phyloP scores from a whole-genome alignment of 257 asterid genomes.

The Paulownia fortunei region DNA sequence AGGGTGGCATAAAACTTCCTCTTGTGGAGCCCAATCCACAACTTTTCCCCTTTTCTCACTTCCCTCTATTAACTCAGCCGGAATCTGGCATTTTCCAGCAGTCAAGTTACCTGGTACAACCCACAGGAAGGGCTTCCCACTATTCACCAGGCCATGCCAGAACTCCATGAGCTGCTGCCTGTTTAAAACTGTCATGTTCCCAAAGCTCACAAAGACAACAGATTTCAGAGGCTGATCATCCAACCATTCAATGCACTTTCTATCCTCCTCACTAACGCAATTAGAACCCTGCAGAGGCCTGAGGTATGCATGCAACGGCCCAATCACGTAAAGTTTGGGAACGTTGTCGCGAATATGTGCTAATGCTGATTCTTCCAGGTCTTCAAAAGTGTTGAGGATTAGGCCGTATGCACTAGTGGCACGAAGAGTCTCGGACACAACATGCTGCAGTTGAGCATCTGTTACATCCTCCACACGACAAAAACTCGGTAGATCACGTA shows the following conservation, averaged over 20 bases:
- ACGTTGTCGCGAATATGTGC: constrained; percentile 29
- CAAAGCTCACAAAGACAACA: constrained; percentile 43
- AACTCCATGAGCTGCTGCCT: constrained; percentile 34
- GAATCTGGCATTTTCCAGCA: constrained; percentile 4
- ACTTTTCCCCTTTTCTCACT: constrained; percentile 33
- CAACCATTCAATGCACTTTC: constrained; percentile 39
- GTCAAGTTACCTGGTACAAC: constrained; percentile 27
- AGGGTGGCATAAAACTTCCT: constrained; percentile 39
- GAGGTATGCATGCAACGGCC: constrained; percentile 39
- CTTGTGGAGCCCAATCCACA: constrained; percentile 47
- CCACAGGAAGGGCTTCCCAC: constrained; percentile 43
- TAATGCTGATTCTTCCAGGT: constrained; percentile 40
- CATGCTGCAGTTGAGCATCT: constrained; percentile 19
- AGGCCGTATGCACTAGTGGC: constrained; percentile 34
- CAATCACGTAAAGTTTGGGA: constrained; percentile 38
- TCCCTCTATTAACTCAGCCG: constrained; percentile 25
- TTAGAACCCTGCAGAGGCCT: not conserved
- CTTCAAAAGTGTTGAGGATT: constrained; percentile 44
- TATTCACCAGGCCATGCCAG: constrained; percentile 44
- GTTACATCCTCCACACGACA: constrained; percentile 25
- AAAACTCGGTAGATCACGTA: constrained; percentile 37
- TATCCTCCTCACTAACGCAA: constrained; percentile 31
- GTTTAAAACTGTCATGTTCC: constrained; percentile 33
- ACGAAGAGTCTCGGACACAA: constrained; percentile 24
- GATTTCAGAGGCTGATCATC: constrained; percentile 37